These are phyloP conservation scores for Fusarium haematococcum DNA, from an alignment of 2,329 filamentous ascomycete genomes.

Conservation along the genomic window DNA sequence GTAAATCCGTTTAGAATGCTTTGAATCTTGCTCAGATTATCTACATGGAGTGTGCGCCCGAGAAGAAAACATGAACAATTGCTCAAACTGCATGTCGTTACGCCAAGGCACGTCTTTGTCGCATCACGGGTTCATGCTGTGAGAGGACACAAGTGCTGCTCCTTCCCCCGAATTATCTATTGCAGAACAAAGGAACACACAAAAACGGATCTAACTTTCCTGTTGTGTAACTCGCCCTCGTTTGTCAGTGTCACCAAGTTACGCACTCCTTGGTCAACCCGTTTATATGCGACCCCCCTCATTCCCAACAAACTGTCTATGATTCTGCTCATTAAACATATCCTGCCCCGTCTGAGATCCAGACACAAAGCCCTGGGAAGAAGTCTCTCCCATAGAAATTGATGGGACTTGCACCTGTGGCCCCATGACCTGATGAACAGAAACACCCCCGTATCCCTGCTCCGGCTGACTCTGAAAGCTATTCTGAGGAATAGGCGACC, in stretches of 20 bases:
- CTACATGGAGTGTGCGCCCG: background rate
- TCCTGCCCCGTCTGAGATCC: background rate
- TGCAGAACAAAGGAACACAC: background rate
- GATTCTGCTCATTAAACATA: background rate
- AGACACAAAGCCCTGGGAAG: background rate
- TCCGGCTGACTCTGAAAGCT: background rate
- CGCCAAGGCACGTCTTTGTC: background rate
- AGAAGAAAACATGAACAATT: background rate
- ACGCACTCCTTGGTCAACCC: background rate
- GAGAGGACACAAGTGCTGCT: background rate
- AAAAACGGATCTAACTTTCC: background rate
- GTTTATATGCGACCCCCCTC: background rate
- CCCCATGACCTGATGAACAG: background rate
- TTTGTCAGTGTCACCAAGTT: background rate
- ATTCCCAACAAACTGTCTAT: background rate
- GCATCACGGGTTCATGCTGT: background rate
- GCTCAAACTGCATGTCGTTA: background rate
- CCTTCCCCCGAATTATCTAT: background rate
- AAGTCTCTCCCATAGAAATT: background rate
- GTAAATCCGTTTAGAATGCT: background rate
- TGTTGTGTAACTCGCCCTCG: no score
- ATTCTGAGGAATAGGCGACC: background rate
- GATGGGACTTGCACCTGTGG: background rate
- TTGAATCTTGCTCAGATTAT: background rate
- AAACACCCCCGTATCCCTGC: background rate